Percentiles rank a stretch among this genome's conserved stretches.
Conservation (phyloP, 768 basidiomycete genomes). For the Termitomyces sp. region DNA sequence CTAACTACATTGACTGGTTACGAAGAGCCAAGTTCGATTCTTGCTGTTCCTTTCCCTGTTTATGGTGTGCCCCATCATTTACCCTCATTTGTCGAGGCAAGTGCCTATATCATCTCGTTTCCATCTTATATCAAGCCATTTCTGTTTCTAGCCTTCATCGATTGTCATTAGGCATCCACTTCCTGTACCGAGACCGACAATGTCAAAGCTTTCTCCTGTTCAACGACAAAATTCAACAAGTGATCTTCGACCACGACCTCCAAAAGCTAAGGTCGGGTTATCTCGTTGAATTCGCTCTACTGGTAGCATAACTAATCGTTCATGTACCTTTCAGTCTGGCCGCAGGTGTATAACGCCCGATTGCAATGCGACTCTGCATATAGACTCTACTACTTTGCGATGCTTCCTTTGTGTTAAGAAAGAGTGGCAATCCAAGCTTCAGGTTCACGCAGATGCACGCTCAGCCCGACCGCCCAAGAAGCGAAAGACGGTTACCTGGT, state of each 20-base stretch:
- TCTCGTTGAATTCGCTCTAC: neutral
- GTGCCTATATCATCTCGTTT: neutral
- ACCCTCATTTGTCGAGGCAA: neutral
- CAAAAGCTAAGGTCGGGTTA: neutral
- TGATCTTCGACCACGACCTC: too few species aligned
- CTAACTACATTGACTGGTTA: too few species aligned
- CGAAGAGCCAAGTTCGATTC: neutral
- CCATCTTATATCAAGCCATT: neutral
- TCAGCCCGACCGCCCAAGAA: neutral
- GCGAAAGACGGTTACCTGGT: slow-evolving; percentile 30
- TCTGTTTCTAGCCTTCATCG: neutral
- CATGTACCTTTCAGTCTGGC: neutral
- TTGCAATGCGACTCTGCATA: slow-evolving; percentile 5
- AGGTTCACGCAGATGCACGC: neutral
- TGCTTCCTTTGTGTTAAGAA: slow-evolving; percentile 13
- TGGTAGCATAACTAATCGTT: neutral
- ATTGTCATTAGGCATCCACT: neutral
- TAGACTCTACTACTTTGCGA: slow-evolving; percentile 3
- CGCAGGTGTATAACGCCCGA: slow-evolving; percentile 9
- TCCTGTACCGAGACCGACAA: neutral
- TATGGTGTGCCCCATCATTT: neutral
- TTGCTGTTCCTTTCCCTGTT: neutral
- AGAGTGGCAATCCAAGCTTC: slow-evolving; percentile 12
- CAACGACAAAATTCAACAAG: neutral
- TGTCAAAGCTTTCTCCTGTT: too few species aligned